Percentiles rank a stretch among this genome's conserved stretches.
Evolutionary conservation across 257 asterid genomes (phyloP).

Genomic region (Coffea canephora): DNA sequence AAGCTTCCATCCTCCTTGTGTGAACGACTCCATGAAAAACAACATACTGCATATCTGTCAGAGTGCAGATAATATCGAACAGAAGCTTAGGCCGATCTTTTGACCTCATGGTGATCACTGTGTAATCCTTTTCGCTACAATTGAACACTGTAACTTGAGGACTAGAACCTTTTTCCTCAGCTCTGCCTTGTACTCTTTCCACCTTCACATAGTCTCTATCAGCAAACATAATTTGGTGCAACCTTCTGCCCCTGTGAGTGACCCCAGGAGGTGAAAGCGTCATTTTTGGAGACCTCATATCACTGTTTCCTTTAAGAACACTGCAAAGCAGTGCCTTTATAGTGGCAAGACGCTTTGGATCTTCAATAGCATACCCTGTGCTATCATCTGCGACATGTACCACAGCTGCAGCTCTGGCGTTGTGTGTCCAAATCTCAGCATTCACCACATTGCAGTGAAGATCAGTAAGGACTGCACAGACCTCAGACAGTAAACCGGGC

Average conservation of each 20-base stretch:
- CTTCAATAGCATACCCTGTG: constrained; percentile 57
- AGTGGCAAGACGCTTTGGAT: constrained; percentile 50
- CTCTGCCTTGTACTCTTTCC: constrained; percentile 27
- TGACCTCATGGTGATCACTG: constrained; percentile 69
- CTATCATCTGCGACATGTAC: constrained; percentile 54
- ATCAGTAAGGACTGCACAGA: constrained; percentile 71
- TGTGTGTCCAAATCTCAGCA: constrained; percentile 83
- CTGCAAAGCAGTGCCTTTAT: constrained; percentile 54
- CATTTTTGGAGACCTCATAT: constrained; percentile 57
- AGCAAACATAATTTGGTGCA: constrained; percentile 84
- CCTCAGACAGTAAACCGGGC: constrained; percentile 80
- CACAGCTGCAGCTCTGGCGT: constrained; percentile 79
- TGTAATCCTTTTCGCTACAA: constrained; percentile 63
- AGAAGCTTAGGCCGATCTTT: constrained; percentile 78
- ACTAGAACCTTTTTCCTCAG: constrained; percentile 38
- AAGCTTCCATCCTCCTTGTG: constrained; percentile 66
- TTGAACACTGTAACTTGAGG: constrained; percentile 57
- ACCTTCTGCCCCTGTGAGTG: constrained; percentile 73
- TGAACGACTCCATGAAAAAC: constrained; percentile 79
- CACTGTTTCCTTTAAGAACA: constrained; percentile 57
- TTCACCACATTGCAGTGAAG: constrained; percentile 66
- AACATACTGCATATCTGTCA: constrained; percentile 85
- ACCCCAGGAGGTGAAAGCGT: constrained; percentile 64
- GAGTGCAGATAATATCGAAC: constrained; percentile 74
- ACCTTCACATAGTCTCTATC: constrained; percentile 67